These are phyloP conservation scores for Pseudotsuga menziesii DNA, from an alignment of 75 land plant species.

Conservation along the genomic window DNA sequence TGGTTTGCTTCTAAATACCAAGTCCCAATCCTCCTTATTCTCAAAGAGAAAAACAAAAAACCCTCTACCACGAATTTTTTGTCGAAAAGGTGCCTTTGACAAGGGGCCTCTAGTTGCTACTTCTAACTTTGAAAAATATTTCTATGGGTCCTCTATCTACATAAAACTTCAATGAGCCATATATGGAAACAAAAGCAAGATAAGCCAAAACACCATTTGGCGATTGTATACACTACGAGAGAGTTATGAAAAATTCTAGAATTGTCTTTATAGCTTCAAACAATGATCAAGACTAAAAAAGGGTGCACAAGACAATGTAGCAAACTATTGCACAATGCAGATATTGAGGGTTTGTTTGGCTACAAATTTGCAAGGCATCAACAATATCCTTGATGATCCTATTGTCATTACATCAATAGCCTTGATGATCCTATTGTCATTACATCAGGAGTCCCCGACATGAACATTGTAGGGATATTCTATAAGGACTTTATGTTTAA, in stretches of 20 bases:
- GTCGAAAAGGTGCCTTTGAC: too few relatives aligned
- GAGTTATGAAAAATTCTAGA: constrained; percentile 19
- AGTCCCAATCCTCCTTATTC: too few relatives aligned
- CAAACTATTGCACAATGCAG: constrained; percentile 25
- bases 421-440: constrained; percentile 28
- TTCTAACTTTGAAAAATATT: too few relatives aligned
- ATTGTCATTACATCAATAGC: constrained; percentile 28
- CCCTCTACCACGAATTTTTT: too few relatives aligned
- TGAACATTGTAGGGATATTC: constrained; percentile 46
- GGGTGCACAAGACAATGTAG: constrained; percentile 33
- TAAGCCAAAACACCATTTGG: constrained; percentile 32
- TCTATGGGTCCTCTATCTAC: constrained; percentile 12
- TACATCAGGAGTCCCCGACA: constrained; percentile 44
- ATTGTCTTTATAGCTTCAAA: constrained; percentile 39
- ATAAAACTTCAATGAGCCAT: constrained; percentile 25
- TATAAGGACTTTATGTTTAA: constrained; percentile 24
- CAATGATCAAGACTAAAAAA: constrained; percentile 31
- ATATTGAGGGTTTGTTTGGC: background rate
- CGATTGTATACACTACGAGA: constrained; percentile 34
- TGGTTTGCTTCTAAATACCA: too few relatives aligned
- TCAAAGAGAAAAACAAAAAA: too few relatives aligned
- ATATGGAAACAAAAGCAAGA: constrained; percentile 23
- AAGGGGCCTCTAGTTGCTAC: too few relatives aligned
- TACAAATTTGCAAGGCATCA: constrained; percentile 29
- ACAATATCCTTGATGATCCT: constrained; percentile 31